A percentile compares a stretch with the other conserved stretches of the same genome.
Evolutionary conservation across 305 asterid genomes (phyloP).

Genomic region (Nicotiana rustica): DNA sequence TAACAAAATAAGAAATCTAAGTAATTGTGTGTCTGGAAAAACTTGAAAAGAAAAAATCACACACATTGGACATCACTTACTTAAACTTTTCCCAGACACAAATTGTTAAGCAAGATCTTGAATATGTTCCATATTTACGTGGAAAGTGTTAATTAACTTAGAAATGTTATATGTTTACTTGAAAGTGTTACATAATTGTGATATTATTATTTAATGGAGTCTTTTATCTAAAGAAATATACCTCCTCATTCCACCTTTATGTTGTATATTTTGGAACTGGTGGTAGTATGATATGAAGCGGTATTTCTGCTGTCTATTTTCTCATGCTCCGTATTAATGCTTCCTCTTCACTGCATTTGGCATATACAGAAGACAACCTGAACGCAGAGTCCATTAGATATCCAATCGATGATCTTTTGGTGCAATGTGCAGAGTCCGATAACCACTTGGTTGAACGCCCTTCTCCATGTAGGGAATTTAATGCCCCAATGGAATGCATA

Average conservation of each 20-base stretch:
- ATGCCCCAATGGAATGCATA: constrained; percentile 79
- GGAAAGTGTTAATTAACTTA: background rate
- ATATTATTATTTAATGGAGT: background rate
- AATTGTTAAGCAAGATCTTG: constrained; percentile 18
- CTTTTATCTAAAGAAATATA: background rate
- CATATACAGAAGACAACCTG: constrained; percentile 56
- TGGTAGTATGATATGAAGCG: constrained; percentile 1
- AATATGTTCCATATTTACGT: background rate
- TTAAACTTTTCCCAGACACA: background rate
- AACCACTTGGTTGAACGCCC: constrained; percentile 46
- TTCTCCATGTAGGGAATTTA: constrained; percentile 69
- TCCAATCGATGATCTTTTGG: constrained; percentile 88
- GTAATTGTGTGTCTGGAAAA: background rate
- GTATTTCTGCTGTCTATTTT: constrained; percentile 21
- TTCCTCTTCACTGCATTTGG: constrained; percentile 34
- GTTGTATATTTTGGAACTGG: constrained; percentile 15
- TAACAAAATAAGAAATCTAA: background rate
- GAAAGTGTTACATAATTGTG: background rate
- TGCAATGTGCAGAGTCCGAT: constrained; percentile 74
- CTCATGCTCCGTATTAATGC: background rate
- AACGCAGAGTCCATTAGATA: constrained; percentile 60
- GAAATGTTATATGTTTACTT: constrained; percentile 12
- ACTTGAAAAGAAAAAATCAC: background rate
- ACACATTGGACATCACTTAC: constrained; percentile 20
- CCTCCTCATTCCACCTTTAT: constrained; percentile 14